Conservation (phyloP, 2,329 filamentous ascomycete genomes). For the Calonectria crousiana region DNA sequence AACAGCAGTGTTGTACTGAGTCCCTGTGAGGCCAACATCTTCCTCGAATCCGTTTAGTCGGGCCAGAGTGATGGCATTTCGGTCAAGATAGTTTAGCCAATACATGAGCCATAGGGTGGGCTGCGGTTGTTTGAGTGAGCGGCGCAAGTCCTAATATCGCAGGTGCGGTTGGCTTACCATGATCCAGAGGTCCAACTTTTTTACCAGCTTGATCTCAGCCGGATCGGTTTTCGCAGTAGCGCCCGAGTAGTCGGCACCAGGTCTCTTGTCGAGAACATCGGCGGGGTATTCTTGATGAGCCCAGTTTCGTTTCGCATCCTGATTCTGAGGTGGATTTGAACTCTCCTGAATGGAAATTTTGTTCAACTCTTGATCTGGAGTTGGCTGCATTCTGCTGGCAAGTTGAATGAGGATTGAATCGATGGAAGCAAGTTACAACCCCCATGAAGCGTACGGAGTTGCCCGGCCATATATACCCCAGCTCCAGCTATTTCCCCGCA, state of each 20-base stretch:
- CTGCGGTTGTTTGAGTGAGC: neutral
- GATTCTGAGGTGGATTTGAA: neutral
- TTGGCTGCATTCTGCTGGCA: neutral
- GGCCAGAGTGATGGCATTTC: constrained; percentile 69
- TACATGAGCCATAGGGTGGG: constrained; percentile 54
- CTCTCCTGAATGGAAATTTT: neutral
- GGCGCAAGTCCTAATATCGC: too few species aligned
- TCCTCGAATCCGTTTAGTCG: constrained; percentile 65
- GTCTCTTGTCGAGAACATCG: neutral
- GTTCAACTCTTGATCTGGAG: neutral
- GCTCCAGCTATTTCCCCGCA: neutral
- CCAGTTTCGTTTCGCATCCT: neutral
- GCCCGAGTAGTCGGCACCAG: constrained; percentile 48
- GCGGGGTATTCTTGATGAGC: neutral
- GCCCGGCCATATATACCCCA: neutral
- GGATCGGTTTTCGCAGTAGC: constrained; percentile 49
- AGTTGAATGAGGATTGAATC: neutral
- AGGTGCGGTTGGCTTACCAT: constrained; percentile 32
- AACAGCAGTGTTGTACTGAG: constrained; percentile 50
- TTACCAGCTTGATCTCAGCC: constrained; percentile 51
- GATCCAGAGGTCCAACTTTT: constrained; percentile 52
- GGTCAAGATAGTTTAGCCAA: constrained; percentile 57
- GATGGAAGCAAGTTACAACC: too few species aligned
- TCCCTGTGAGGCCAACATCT: constrained; percentile 60
- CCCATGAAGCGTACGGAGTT: neutral